Conservation (phyloP, 1,139 yeast species). For the Hyphopichia fennica region DNA sequence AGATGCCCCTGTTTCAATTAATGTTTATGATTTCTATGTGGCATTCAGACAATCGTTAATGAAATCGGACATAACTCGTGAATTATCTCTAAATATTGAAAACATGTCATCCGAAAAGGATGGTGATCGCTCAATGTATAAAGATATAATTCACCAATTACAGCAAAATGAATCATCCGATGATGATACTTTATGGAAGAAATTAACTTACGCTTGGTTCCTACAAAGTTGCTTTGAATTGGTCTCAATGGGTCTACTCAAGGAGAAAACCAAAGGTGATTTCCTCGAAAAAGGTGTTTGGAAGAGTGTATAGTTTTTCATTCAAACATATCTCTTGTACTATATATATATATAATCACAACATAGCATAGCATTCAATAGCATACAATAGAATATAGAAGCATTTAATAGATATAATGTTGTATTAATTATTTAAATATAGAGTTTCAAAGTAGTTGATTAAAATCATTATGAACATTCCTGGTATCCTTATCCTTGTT, state of each 20-base stretch:
- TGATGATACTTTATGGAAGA: slow-evolving; percentile 39
- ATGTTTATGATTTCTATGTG: slow-evolving; percentile 72
- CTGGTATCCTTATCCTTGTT: background rate
- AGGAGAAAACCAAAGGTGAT: slow-evolving; percentile 46
- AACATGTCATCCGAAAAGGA: background rate
- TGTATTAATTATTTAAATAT: too few species aligned
- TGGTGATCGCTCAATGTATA: background rate
- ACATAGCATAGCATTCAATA: background rate
- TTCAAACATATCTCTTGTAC: background rate
- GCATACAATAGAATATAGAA: background rate
- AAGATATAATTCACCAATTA: slow-evolving; percentile 11
- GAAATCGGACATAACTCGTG: slow-evolving; percentile 31
- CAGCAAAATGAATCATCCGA: slow-evolving; percentile 14
- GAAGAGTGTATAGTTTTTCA: slow-evolving; percentile 36
- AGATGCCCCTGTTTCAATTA: slow-evolving; percentile 75
- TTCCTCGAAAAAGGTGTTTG: slow-evolving; percentile 46
- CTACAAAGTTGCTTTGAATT: slow-evolving; percentile 44
- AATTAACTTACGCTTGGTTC: slow-evolving; percentile 41
- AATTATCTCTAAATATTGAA: slow-evolving; percentile 20
- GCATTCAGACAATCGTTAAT: slow-evolving; percentile 66
- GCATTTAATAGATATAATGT: background rate
- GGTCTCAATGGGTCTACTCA: slow-evolving; percentile 38
- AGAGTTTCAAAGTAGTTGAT: too few species aligned
- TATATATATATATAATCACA: background rate
- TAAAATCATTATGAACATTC: background rate